These are phyloP conservation scores for Kazachstania psychrophila DNA, from an alignment of 805 yeast species.

Conservation along the genomic window DNA sequence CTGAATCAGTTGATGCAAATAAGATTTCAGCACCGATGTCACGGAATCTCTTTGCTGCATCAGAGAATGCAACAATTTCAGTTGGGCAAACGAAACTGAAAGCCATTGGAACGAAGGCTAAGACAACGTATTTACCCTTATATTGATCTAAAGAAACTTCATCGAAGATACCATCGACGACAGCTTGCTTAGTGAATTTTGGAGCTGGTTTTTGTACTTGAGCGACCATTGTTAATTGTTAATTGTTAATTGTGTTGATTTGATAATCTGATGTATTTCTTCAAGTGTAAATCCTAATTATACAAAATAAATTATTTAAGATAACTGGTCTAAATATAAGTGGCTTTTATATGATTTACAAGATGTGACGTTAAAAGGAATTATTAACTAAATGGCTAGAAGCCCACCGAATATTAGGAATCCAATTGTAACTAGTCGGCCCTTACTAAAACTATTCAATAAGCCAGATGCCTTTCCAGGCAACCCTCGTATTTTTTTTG, in stretches of 20 bases:
- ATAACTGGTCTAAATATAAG: no score
- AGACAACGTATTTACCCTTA: slow-evolving; percentile 95
- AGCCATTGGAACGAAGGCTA: slow-evolving; percentile 96
- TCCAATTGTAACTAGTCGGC: no score
- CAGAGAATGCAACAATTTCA: slow-evolving; percentile 97
- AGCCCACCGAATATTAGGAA: no score
- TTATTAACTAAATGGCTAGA: no score
- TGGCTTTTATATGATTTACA: no score
- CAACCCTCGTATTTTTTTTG: no score
- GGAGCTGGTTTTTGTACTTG: slow-evolving; percentile 95
- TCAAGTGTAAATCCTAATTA: no score
- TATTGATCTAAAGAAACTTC: slow-evolving; percentile 88
- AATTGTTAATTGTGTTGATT: not conserved
- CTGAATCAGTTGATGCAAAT: slow-evolving; percentile 97
- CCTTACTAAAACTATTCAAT: no score
- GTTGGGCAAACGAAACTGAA: slow-evolving; percentile 99
- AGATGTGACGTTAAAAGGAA: no score
- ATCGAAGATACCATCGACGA: slow-evolving; percentile 91
- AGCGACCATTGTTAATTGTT: slow-evolving; percentile 55
- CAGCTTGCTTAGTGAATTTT: slow-evolving; percentile 91
- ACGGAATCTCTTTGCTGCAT: slow-evolving; percentile 81
- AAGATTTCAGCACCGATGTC: slow-evolving; percentile 81
- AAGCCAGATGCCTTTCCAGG: no score
- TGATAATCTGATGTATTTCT: not conserved
- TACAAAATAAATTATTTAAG: no score